Percentiles rank a stretch among this genome's conserved stretches.
phyloP scores from a whole-genome alignment of 768 basidiomycete species.

The Boletus subparvulus region DNA sequence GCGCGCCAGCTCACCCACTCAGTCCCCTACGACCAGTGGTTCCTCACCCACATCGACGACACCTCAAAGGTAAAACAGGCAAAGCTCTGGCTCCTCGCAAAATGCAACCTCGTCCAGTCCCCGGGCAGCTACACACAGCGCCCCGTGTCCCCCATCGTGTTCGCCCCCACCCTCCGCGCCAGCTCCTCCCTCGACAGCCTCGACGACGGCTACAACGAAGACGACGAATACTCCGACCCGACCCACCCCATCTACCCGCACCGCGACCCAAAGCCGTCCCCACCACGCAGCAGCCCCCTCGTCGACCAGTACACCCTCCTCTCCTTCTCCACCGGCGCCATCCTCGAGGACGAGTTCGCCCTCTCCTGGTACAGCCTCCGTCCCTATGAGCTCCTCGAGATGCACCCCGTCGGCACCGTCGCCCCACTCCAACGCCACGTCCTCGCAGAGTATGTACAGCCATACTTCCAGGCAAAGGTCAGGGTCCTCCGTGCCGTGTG shows the following conservation, averaged over 20 bases:
- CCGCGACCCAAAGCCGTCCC: slow-evolving; percentile 7
- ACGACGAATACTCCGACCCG: slow-evolving; percentile 34
- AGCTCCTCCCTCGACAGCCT: slow-evolving; percentile 24
- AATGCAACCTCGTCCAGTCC: slow-evolving; percentile 45
- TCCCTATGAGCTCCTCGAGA: slow-evolving; percentile 67
- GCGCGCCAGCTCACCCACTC: not conserved
- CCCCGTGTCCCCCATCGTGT: slow-evolving; percentile 67
- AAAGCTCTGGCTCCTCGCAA: slow-evolving; percentile 62
- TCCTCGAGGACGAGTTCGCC: slow-evolving; percentile 65
- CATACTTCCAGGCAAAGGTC: slow-evolving; percentile 59
- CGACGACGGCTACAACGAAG: slow-evolving; percentile 30
- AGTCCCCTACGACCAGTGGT: slow-evolving; percentile 79
- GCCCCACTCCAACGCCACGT: slow-evolving; percentile 43
- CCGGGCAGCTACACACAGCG: slow-evolving; percentile 33
- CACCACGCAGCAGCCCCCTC: slow-evolving; percentile 18
- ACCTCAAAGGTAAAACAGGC: slow-evolving; percentile 60
- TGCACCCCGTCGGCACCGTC: slow-evolving; percentile 49
- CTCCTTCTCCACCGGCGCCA: slow-evolving; percentile 66
- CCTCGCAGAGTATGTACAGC: slow-evolving; percentile 47
- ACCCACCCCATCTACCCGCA: slow-evolving; percentile 9
- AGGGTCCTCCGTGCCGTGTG: slow-evolving; percentile 49
- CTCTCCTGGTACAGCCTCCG: slow-evolving; percentile 58
- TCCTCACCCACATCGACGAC: slow-evolving; percentile 65
- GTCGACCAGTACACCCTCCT: slow-evolving; percentile 49
- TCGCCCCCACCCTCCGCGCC: slow-evolving; percentile 40